Percentiles rank a stretch among this genome's conserved stretches.
Evolutionary conservation across 2,329 filamentous ascomycete species (phyloP).

Genomic region (Myriosclerotinia scirpicola): DNA sequence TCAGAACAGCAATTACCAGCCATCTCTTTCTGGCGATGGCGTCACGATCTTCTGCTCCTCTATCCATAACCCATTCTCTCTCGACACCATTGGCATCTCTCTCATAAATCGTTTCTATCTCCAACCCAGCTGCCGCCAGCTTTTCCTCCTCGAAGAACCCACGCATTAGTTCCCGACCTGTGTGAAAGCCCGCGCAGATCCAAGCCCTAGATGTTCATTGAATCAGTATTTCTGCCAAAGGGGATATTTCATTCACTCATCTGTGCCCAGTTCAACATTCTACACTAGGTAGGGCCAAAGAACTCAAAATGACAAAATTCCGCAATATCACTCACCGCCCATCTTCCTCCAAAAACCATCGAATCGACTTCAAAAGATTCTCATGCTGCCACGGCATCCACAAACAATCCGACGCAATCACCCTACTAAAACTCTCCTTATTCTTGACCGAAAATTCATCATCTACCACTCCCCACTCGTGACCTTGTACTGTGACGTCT

Average conservation of each 20-base stretch:
- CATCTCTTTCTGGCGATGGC: constrained; percentile 65
- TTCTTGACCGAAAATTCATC: constrained; percentile 32
- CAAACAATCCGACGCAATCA: constrained; percentile 71
- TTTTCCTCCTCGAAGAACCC: constrained; percentile 58
- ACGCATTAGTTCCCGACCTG: constrained; percentile 64
- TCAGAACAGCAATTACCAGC: constrained; percentile 61
- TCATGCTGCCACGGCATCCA: constrained; percentile 74
- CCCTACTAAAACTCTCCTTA: constrained; percentile 54
- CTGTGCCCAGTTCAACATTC: not conserved
- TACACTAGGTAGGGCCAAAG: not conserved
- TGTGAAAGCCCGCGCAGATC: constrained; percentile 72
- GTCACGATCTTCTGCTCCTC: constrained; percentile 62
- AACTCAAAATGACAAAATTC: not conserved
- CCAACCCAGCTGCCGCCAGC: constrained; percentile 53
- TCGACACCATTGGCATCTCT: constrained; percentile 64
- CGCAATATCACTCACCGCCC: constrained; percentile 41
- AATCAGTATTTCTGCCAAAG: constrained; percentile 13
- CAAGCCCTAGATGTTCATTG: constrained; percentile 46
- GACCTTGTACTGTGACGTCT: constrained; percentile 54
- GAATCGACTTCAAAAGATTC: constrained; percentile 62
- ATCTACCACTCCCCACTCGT: constrained; percentile 60
- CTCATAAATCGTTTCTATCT: constrained; percentile 66
- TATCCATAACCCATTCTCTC: constrained; percentile 60
- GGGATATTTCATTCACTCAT: not conserved
- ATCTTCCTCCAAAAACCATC: constrained; percentile 55